Percentiles rank a stretch among this genome's conserved stretches.
Conservation (phyloP, 2,329 filamentous ascomycete species). For the Phaeosphaeria sp. region DNA sequence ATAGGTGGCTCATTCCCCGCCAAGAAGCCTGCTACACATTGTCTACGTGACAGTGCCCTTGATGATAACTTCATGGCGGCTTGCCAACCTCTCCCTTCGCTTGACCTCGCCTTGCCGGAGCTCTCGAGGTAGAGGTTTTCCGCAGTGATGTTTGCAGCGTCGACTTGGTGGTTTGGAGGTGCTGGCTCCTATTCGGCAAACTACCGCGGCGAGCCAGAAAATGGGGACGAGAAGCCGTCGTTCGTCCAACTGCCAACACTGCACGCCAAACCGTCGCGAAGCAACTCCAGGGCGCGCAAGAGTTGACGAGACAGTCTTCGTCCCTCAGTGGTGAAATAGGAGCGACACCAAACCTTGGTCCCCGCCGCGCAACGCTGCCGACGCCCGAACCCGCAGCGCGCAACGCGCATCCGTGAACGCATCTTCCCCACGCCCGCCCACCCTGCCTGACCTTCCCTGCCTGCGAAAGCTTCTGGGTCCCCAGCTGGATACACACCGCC, state of each 20-base stretch:
- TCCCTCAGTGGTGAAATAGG: neutral
- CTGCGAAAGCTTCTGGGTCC: neutral
- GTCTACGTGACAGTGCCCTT: neutral
- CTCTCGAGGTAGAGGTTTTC: neutral
- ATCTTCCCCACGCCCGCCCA: neutral
- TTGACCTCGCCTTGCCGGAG: neutral
- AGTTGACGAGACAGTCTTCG: neutral
- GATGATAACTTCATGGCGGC: neutral
- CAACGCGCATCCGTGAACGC: neutral
- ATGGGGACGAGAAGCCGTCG: neutral
- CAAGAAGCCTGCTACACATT: neutral
- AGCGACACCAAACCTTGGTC: neutral
- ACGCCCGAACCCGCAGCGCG: neutral
- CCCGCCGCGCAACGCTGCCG: neutral
- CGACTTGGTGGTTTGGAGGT: neutral
- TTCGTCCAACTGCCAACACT: neutral
- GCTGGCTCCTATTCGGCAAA: neutral
- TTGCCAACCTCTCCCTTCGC: neutral
- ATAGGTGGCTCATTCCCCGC: neutral
- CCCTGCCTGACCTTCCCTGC: neutral
- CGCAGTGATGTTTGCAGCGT: neutral
- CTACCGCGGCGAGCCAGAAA: neutral
- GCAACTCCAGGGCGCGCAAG: neutral
- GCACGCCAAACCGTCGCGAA: neutral
- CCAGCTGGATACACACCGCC: conserved; percentile 1